A percentile compares a stretch with the other conserved stretches of the same genome.
phyloP scores from a whole-genome alignment of 139 green algal species.

The Chlamydomonas incerta region DNA sequence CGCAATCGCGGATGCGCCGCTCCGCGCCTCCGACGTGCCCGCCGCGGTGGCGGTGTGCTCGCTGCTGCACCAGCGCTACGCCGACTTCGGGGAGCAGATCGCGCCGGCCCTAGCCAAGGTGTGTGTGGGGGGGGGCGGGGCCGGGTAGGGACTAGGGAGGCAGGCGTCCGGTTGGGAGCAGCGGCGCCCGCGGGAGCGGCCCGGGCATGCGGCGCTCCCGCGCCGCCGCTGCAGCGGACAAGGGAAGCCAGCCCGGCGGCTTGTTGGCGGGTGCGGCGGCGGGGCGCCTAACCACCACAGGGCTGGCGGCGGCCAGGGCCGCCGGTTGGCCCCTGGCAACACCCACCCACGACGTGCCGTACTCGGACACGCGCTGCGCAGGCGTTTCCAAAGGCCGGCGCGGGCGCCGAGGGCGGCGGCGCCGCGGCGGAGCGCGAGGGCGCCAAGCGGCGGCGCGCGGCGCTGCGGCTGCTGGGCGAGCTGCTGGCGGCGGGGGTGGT shows the following conservation, averaged over 20 bases:
- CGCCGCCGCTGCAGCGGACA: no score
- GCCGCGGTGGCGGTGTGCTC: constrained; percentile 86
- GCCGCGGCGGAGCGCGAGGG: constrained; percentile 66
- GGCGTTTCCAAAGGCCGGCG: constrained; percentile 18
- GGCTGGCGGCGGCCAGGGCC: no score
- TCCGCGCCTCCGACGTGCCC: constrained; percentile 83
- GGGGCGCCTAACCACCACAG: no score
- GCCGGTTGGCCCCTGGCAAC: no score
- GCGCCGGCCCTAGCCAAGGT: not conserved
- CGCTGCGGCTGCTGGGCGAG: constrained; percentile 89
- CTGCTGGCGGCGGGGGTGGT: constrained; percentile 82
- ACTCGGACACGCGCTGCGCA: not conserved
- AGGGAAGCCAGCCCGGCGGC: no score
- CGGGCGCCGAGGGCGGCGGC: not conserved
- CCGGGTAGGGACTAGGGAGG: no score
- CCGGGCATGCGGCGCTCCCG: no score
- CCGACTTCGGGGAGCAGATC: not conserved
- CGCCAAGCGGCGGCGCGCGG: constrained; percentile 63
- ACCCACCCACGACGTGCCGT: no score
- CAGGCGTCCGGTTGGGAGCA: no score
- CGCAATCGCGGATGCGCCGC: constrained; percentile 86
- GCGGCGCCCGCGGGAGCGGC: no score
- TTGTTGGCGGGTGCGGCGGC: no score
- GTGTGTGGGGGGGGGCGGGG: no score
- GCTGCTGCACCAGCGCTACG: constrained; percentile 80